Conservation (phyloP, 179 eudicot genomes). For the Carnegiea gigantea region DNA sequence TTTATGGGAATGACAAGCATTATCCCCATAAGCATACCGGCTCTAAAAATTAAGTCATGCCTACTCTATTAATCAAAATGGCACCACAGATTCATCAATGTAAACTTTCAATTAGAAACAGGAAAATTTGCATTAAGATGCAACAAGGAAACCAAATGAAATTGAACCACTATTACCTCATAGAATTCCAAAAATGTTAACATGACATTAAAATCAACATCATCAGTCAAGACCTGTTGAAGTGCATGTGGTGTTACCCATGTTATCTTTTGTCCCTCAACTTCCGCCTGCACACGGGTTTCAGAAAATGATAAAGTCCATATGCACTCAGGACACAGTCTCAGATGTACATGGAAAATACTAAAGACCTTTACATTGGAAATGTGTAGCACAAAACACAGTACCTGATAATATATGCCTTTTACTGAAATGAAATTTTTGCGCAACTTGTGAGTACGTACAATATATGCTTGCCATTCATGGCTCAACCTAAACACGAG, state of each 20-base stretch:
- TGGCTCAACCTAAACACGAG: conserved; percentile 68
- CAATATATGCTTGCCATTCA: conserved; percentile 89
- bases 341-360: background rate
- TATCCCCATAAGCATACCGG: background rate
- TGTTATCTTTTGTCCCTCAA: conserved; percentile 86
- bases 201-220: conserved; percentile 80
- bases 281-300: conserved; percentile 58
- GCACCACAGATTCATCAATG: background rate
- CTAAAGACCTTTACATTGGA: background rate
- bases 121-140: background rate
- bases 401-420: conserved; percentile 94
- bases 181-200: conserved; percentile 82
- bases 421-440: conserved; percentile 89
- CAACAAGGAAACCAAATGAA: background rate
- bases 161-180: conserved; percentile 49
- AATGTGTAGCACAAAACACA: background rate
- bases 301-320: background rate
- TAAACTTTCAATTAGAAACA: background rate
- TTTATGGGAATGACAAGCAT: background rate
- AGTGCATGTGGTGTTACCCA: conserved; percentile 92
- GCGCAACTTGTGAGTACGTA: conserved; percentile 83
- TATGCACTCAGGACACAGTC: background rate
- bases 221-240: conserved; percentile 87
- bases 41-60: background rate
- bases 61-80: background rate